Evolutionary conservation across 108 stramenopile genomes (phyloP).

Genomic region (Skeletonema menzelii): DNA sequence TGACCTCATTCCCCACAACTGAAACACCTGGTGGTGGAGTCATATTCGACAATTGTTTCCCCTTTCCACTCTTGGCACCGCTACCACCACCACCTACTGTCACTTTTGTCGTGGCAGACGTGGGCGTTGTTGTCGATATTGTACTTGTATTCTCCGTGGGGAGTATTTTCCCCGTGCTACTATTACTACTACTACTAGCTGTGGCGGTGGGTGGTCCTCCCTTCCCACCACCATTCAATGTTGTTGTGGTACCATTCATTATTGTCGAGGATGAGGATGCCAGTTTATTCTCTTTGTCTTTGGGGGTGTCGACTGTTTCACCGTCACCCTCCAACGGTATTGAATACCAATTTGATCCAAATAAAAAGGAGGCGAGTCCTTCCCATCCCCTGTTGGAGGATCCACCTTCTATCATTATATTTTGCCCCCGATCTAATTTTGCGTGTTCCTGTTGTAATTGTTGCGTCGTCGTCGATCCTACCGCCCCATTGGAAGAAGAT

Average conservation of each 20-base stretch:
- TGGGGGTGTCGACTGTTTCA: not conserved
- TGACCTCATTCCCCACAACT: not conserved
- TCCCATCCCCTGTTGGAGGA: slow-evolving; percentile 55
- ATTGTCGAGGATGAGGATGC: slow-evolving; percentile 2
- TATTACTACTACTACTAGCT: too few species aligned
- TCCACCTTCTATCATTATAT: slow-evolving; percentile 1
- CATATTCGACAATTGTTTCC: slow-evolving; percentile 44
- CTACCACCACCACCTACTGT: too few species aligned
- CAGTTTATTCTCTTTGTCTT: slow-evolving; percentile 14
- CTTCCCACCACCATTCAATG: not conserved
- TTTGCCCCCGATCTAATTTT: not conserved
- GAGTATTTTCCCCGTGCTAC: slow-evolving; percentile 2
- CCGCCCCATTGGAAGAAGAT: slow-evolving; percentile 17
- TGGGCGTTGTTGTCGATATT: slow-evolving; percentile 10
- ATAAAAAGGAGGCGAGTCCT: slow-evolving; percentile 76
- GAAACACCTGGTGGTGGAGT: not conserved
- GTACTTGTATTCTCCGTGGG: slow-evolving; percentile 14
- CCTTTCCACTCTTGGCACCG: slow-evolving; percentile 16
- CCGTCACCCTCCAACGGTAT: slow-evolving; percentile 34
- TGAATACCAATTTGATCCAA: slow-evolving; percentile 74
- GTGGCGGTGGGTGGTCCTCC: not conserved
- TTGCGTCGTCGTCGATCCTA: slow-evolving; percentile 3
- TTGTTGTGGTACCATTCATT: not conserved
- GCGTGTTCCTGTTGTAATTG: not conserved
- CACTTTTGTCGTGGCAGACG: not conserved